Base-by-base conservation (phyloP, 495 filamentous ascomycete species). In the Lophium mytilinum region DNA sequence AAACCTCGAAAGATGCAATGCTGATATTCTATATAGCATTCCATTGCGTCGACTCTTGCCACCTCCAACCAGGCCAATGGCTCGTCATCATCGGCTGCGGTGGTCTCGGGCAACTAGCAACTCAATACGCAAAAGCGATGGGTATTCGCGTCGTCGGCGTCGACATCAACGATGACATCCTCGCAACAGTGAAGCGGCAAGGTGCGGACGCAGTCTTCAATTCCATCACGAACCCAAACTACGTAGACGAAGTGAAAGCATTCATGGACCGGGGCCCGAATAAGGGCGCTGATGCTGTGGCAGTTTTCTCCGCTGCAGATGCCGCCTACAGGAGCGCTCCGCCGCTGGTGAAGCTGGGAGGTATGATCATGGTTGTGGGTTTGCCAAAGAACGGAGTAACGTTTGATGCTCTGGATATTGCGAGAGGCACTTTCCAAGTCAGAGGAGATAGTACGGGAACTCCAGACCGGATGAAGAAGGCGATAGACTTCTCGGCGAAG, bases 31-130 rank as follows among this genome's bases (percentile, higher is more conserved):
- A 14, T 9, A 43, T 30, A 60, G 70, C 71, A 9, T 73, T 70
- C 53, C 68, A 72, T 50, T 62, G 67, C 10, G 67, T 73, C 51
- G 69, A 73, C 51, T 66, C 59, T n/a, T 71, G 67, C 47, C 68
- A 71, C 40, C 57, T 73, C 3, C 47, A 66, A 37, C 47, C 63
- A 11, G 68, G 66, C 12, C 55, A 70, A 50, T 73, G 71, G 71
- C 53, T 68, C 12, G 54, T 49, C 19, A 58, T 68, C 12, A 60
- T 65, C 33, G 55, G 61, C 7, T 63, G 61, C 39, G 61, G 61
- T 33, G 61, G 56, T 15, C 61, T 63, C 15, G 62, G 62, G 14
- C 62, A 66, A 35, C 50, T 66, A 0, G 66, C 66, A n/a, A 61
- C 53, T 30, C 66, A 68, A 37, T 66, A 66, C 43, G 66, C 50